Conservation (phyloP, 164 flowering plant genomes). For the Malania oleifera region DNA sequence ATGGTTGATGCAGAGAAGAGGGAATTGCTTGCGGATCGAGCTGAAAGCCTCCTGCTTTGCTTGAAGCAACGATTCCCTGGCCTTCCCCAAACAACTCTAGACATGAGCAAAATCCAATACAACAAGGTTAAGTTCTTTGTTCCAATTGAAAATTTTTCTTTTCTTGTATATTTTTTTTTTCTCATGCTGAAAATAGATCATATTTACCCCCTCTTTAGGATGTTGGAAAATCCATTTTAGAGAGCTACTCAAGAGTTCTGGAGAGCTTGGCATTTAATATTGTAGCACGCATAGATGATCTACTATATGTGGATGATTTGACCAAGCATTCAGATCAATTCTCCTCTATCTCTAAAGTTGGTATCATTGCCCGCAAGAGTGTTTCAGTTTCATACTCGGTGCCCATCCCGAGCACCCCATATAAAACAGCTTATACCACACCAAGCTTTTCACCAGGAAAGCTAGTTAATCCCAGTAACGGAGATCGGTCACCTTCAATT, state of each 20-base stretch:
- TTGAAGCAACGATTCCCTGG: slow-evolving; percentile 59
- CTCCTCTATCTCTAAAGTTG: slow-evolving; percentile 30
- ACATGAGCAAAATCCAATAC: slow-evolving; percentile 58
- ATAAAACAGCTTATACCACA: slow-evolving; percentile 33
- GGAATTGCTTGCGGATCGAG: slow-evolving; percentile 51
- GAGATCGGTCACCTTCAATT: slow-evolving; percentile 27
- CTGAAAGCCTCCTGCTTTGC: slow-evolving; percentile 48
- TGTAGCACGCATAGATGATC: slow-evolving; percentile 61
- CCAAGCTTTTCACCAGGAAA: slow-evolving; percentile 46
- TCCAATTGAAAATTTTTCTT: not conserved
- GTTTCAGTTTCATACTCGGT: slow-evolving; percentile 25
- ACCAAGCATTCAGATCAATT: slow-evolving; percentile 43
- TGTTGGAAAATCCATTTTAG: slow-evolving; percentile 66
- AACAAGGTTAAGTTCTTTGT: slow-evolving; percentile 40
- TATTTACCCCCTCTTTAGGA: slow-evolving; percentile 29
- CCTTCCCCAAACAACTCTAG: slow-evolving; percentile 55
- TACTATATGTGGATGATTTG: slow-evolving; percentile 55
- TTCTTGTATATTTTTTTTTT: not conserved
- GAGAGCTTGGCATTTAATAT: slow-evolving; percentile 71
- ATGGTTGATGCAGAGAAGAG: slow-evolving; percentile 49
- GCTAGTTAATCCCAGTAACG: slow-evolving; percentile 29
- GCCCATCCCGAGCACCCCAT: slow-evolving; percentile 35
- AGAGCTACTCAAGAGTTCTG: slow-evolving; percentile 68
- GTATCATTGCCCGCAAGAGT: slow-evolving; percentile 29
- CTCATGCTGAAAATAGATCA: not conserved